Evolutionary conservation across 2,329 filamentous ascomycete species (phyloP).

Genomic region (Botrytis aclada): DNA sequence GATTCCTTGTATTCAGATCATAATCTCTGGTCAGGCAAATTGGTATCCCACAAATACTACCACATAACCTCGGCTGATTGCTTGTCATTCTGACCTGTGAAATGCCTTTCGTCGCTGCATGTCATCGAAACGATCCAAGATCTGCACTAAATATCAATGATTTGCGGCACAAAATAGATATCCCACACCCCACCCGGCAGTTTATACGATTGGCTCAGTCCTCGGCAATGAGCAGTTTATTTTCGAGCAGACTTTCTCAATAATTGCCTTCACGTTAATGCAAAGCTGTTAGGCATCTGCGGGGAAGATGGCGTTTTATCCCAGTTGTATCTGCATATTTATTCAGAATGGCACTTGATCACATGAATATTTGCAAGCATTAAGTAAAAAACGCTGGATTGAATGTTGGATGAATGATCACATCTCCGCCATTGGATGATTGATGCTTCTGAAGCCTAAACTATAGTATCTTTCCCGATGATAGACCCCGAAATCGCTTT

Average conservation of each 20-base stretch:
- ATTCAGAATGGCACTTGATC: neutral
- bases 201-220: neutral
- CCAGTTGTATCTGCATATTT: neutral
- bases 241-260: conserved; percentile 1
- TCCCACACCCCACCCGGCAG: neutral
- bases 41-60: neutral
- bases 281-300: neutral
- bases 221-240: neutral
- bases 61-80: neutral
- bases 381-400: neutral
- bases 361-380: neutral
- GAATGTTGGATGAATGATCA: neutral
- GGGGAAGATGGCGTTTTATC: neutral
- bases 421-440: neutral
- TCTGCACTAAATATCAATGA: neutral
- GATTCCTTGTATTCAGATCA: neutral
- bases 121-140: neutral
- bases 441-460: neutral
- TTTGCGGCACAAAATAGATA: neutral
- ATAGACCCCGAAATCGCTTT: neutral
- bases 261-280: neutral
- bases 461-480: neutral
- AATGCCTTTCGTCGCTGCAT: neutral
- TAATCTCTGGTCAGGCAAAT: neutral
- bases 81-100: neutral